Conservation (phyloP, 2,329 filamentous ascomycete species). For the Zymoseptoria ardabiliae region DNA sequence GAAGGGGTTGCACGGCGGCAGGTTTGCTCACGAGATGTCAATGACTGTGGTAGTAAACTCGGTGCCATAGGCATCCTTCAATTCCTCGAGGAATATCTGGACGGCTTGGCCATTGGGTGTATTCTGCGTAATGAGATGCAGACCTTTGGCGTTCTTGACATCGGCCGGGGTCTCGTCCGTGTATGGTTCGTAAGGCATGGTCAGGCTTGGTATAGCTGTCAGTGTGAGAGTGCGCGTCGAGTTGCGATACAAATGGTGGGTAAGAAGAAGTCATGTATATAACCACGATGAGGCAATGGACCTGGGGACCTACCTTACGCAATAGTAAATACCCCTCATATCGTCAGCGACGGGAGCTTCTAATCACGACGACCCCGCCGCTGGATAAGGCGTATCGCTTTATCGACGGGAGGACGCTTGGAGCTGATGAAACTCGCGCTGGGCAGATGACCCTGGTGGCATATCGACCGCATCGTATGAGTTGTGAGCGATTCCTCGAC, state of each 20-base stretch:
- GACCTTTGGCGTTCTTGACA: slow-evolving; percentile 44
- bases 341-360: neutral
- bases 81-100: slow-evolving; percentile 50
- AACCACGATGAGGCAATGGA: neutral
- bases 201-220: neutral
- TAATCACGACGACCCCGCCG: neutral
- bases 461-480: neutral
- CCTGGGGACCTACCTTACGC: neutral
- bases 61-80: slow-evolving; percentile 44
- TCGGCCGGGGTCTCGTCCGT: slow-evolving; percentile 39
- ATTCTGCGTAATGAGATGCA: slow-evolving; percentile 46
- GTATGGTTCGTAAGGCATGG: slow-evolving; percentile 37
- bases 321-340: neutral
- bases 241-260: neutral
- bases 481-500: neutral
- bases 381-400: neutral
- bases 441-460: too few relatives aligned
- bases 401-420: neutral
- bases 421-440: too few relatives aligned
- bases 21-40: slow-evolving; percentile 32
- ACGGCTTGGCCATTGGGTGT: slow-evolving; percentile 48
- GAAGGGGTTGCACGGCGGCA: neutral
- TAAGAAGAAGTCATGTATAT: neutral
- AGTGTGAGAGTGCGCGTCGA: neutral
- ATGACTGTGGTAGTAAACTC: slow-evolving; percentile 44